Evolutionary conservation across 768 basidiomycete genomes (phyloP).

Genomic region (Boletus vermiculosoides): DNA sequence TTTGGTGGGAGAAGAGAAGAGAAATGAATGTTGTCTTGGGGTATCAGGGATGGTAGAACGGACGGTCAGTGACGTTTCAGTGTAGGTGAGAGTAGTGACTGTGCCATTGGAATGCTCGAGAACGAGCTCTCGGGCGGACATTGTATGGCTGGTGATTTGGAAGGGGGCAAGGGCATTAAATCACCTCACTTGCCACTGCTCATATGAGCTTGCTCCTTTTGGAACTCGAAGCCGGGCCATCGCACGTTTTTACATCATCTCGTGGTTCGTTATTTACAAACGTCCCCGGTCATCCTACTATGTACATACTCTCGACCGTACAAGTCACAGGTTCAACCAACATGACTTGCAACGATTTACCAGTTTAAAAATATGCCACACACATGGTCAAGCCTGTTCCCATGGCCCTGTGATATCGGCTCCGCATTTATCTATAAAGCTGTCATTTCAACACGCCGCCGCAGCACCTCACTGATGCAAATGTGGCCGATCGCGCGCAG

Average conservation of each 20-base stretch:
- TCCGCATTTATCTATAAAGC: not conserved
- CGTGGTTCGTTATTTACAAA: too few relatives aligned
- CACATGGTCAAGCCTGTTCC: not conserved
- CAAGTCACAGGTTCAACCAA: not conserved
- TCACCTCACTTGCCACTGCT: too few relatives aligned
- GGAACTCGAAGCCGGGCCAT: not conserved
- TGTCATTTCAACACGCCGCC: not conserved
- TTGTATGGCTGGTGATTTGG: not conserved
- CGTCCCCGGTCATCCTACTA: too few relatives aligned
- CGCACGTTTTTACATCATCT: not conserved
- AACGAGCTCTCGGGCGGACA: slow-evolving; percentile 23
- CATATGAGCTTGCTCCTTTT: not conserved
- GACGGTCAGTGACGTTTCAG: slow-evolving; percentile 28
- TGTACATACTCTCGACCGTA: too few relatives aligned
- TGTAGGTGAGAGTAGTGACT: slow-evolving; percentile 26
- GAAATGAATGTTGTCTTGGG: slow-evolving; percentile 6
- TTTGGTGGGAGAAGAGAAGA: slow-evolving; percentile 7
- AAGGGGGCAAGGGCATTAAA: not conserved
- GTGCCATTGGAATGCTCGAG: slow-evolving; percentile 15
- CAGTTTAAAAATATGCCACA: not conserved
- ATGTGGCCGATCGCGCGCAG: not conserved
- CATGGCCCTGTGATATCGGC: not conserved
- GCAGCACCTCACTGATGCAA: not conserved
- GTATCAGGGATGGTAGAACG: slow-evolving; percentile 6
- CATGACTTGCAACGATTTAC: not conserved